phyloP scores from a whole-genome alignment of 495 filamentous ascomycete genomes.

The Tuber borchii region DNA sequence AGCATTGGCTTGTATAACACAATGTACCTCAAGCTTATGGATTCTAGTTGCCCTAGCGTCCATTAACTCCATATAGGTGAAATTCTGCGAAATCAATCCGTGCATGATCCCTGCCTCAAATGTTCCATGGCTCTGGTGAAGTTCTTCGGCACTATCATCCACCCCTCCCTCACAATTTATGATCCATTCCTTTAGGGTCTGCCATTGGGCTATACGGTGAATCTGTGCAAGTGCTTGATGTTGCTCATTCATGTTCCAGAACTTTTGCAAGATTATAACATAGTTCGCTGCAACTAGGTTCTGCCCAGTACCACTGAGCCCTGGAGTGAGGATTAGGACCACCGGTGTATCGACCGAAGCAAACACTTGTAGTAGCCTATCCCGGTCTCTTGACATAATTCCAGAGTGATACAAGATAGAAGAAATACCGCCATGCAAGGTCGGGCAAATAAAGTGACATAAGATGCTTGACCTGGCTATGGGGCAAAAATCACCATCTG shows the following conservation, averaged over 20 bases:
- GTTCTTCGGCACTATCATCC: neutral
- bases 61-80: neutral
- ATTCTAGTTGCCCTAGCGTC: neutral
- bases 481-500: conserved; percentile 2
- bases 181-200: neutral
- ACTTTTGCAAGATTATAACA: neutral
- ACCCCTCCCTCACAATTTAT: neutral
- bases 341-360: neutral
- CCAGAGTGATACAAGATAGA: neutral
- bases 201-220: too few relatives aligned
- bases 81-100: too few relatives aligned
- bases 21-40: neutral
- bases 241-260: conserved; percentile 9
- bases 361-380: neutral
- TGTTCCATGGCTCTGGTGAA: neutral
- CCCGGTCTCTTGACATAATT: neutral
- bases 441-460: neutral
- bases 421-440: neutral
- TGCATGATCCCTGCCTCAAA: too few relatives aligned
- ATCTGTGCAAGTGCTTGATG: neutral
- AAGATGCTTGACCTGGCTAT: neutral
- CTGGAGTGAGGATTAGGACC: neutral
- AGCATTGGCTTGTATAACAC: neutral
- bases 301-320: neutral
- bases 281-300: neutral